These are phyloP conservation scores for Clavispora fructus DNA, from an alignment of 805 yeast genomes.

Conservation along the genomic window DNA sequence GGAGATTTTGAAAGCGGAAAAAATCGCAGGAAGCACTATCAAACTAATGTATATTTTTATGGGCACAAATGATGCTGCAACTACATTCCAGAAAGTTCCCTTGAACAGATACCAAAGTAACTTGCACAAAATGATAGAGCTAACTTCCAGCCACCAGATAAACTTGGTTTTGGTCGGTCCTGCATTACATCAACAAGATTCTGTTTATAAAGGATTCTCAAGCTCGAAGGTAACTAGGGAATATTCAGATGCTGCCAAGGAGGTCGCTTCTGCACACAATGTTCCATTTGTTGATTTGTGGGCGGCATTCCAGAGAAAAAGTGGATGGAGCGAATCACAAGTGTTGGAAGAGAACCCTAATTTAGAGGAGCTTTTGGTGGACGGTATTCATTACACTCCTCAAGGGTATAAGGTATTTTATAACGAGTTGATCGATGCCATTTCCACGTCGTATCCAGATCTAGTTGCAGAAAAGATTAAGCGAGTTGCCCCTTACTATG, in stretches of 20 bases:
- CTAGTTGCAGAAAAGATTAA: constrained; percentile 37
- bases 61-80: constrained; percentile 69
- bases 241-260: constrained; percentile 48
- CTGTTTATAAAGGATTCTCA: constrained; percentile 23
- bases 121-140: constrained; percentile 35
- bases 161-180: constrained; percentile 61
- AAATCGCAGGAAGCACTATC: constrained; percentile 15
- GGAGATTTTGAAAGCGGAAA: constrained; percentile 42
- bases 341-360: constrained; percentile 21
- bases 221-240: constrained; percentile 37
- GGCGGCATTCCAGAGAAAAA: constrained; percentile 31
- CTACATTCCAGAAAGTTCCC: constrained; percentile 41
- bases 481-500: constrained; percentile 37
- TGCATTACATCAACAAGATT: constrained; percentile 44
- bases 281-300: constrained; percentile 60
- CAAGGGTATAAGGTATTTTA: constrained; percentile 48
- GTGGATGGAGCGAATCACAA: constrained; percentile 32
- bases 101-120: constrained; percentile 47
- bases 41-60: constrained; percentile 59
- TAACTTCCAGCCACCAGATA: constrained; percentile 38
- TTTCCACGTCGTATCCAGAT: constrained; percentile 44
- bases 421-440: constrained; percentile 36
- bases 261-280: constrained; percentile 39
- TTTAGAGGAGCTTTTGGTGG: constrained; percentile 22
- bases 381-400: constrained; percentile 60